A percentile compares a stretch with the other conserved stretches of the same genome.
phyloP scores from a whole-genome alignment of 371 early-diverging fungal genomes.

The Apophysomyces variabilis region DNA sequence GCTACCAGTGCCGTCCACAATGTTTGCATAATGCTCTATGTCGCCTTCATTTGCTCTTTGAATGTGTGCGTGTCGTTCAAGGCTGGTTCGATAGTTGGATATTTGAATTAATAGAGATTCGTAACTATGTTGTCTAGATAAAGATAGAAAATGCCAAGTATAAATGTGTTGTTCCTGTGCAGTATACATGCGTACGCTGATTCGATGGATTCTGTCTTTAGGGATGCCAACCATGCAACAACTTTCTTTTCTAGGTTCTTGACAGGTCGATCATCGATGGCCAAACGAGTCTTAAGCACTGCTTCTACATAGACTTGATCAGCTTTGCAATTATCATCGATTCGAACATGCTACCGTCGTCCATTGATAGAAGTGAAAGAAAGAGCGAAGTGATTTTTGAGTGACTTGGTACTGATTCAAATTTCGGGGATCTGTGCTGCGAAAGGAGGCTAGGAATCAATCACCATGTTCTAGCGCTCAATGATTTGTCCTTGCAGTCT shows the following conservation, averaged over 20 bases:
- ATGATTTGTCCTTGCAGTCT: no score
- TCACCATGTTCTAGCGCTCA: no score
- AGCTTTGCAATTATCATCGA: no score
- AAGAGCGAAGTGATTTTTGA: no score
- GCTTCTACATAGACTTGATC: constrained; percentile 6
- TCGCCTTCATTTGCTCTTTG: constrained; percentile 56
- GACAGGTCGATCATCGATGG: constrained; percentile 48
- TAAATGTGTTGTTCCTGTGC: background rate
- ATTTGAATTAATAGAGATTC: constrained; percentile 41
- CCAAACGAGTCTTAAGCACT: constrained; percentile 39
- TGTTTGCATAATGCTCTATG: constrained; percentile 43
- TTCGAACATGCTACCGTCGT: no score
- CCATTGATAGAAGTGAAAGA: no score
- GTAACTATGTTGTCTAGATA: constrained; percentile 35
- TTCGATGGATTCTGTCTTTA: constrained; percentile 37
- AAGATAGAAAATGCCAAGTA: background rate
- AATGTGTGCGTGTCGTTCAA: constrained; percentile 42
- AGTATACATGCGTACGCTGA: constrained; percentile 27
- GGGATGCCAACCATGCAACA: constrained; percentile 26
- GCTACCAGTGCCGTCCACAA: constrained; percentile 45
- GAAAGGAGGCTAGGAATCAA: no score
- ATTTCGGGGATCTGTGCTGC: no score
- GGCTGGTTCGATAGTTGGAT: constrained; percentile 40
- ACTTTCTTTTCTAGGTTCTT: constrained; percentile 41
- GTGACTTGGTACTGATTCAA: no score